These are phyloP conservation scores for Rhizoclosmatium hyalinum DNA, from an alignment of 371 early-diverging fungal genomes.

Conservation along the genomic window DNA sequence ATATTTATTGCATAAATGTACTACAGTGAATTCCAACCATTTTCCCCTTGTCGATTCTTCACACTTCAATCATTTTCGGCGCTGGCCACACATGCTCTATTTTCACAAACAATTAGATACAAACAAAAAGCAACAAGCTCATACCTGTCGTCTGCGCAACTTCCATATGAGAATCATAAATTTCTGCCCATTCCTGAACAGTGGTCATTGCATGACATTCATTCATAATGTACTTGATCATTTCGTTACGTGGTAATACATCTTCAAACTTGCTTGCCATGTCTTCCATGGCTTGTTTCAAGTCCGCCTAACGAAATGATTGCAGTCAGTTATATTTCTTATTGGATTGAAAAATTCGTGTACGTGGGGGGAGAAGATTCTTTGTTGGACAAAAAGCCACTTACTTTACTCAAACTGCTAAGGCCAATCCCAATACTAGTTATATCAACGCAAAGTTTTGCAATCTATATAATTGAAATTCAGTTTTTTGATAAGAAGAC, in stretches of 20 bases:
- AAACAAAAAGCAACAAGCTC: not conserved
- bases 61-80: not conserved
- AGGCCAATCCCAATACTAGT: constrained; percentile 2
- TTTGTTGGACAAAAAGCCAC: not conserved
- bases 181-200: constrained; percentile 37
- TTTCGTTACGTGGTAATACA: constrained; percentile 35
- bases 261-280: constrained; percentile 32
- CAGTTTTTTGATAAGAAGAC: not conserved
- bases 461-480: constrained; percentile 13
- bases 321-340: not conserved
- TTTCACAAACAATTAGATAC: too few relatives aligned
- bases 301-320: constrained; percentile 28
- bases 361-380: not conserved
- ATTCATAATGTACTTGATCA: constrained; percentile 14
- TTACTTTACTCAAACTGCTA: constrained; percentile 9
- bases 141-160: constrained; percentile 24
- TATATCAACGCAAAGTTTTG: constrained; percentile 18
- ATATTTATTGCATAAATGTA: not conserved
- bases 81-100: not conserved
- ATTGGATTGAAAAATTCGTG: not conserved
- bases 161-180: constrained; percentile 34
- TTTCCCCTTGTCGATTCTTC: too few relatives aligned
- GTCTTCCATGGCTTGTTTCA: constrained; percentile 45
- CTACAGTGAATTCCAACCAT: not conserved
- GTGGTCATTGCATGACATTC: constrained; percentile 25